Base-by-base conservation (phyloP, 306 rosid species). In the Acacia acuminata region DNA sequence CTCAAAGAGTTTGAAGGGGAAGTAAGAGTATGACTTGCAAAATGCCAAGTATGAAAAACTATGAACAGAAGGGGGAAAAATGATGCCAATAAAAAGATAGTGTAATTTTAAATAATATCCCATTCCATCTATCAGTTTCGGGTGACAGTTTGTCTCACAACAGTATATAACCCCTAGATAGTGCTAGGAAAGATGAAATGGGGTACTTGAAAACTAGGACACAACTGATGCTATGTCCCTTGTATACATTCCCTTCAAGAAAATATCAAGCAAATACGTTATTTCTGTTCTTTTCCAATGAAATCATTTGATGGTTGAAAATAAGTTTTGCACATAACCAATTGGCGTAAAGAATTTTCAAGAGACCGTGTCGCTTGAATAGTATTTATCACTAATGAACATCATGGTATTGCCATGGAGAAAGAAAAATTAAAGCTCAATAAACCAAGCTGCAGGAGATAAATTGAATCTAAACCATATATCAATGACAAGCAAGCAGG, bases 291-390 rank as follows among this genome's bases (percentile, higher is more conserved):
- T 70, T 53, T 8, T 43, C 58, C 32, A 71, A 44, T 13, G 64
- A 75, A 73, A 25, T 19, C 71, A 82, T 34, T 58, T 58, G 43
- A 78, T 53, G 79, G 56, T 74, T 60, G 42, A 78, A 47, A 45
- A 74, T 38, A 76, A 56, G 51, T 61, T 85, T 68, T 43, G 55
- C 32, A 68, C 80, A 42, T 75, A 10, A 65, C 14, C 36, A 84
- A 70, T 32, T 73, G 63, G 45, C 47, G 65, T 44, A 11, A 71
- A 77, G 7, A 45, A 9, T 10, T 53, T 38, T 72, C 36, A 16
- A 34, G 36, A 60, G 44, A 58, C 70, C 14, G 19, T 24, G 69
- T 38, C 36, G 79, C 66, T 45, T 63, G 14, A 47, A 63, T 14
- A 58, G 19, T 13, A 60, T 44, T 61, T 24, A 61, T 13, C 66